Conservation (phyloP, 2,329 filamentous ascomycete genomes). For the Fusarium duplospermum region DNA sequence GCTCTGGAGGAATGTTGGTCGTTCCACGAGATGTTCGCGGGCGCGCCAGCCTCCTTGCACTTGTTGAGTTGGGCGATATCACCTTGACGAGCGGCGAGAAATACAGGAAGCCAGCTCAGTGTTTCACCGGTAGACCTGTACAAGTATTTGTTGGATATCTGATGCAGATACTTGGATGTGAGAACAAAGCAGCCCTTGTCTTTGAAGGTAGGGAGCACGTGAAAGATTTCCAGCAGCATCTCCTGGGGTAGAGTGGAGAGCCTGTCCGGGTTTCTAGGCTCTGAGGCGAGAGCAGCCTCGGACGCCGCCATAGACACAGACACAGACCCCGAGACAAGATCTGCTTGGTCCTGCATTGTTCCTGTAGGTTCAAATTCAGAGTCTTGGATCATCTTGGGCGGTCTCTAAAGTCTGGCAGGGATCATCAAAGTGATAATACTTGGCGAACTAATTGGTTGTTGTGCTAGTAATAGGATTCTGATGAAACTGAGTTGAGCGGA, state of each 20-base stretch:
- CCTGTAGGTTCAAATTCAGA: background rate
- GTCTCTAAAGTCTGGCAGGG: background rate
- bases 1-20: background rate
- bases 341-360: background rate
- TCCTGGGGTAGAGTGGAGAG: background rate
- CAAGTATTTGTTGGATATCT: background rate
- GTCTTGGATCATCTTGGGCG: background rate
- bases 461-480: background rate
- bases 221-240: background rate
- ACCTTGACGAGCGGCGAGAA: background rate
- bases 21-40: background rate
- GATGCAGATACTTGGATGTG: background rate
- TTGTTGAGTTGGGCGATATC: background rate
- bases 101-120: background rate
- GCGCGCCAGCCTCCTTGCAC: background rate
- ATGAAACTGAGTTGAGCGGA: background rate
- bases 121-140: background rate
- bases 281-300: background rate
- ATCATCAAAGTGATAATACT: background rate
- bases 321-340: background rate
- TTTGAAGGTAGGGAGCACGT: background rate
- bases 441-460: background rate
- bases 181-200: background rate
- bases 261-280: background rate
- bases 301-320: too few relatives aligned